phyloP scores from a whole-genome alignment of 768 basidiomycete genomes.

The Cystoderma amianthinum region DNA sequence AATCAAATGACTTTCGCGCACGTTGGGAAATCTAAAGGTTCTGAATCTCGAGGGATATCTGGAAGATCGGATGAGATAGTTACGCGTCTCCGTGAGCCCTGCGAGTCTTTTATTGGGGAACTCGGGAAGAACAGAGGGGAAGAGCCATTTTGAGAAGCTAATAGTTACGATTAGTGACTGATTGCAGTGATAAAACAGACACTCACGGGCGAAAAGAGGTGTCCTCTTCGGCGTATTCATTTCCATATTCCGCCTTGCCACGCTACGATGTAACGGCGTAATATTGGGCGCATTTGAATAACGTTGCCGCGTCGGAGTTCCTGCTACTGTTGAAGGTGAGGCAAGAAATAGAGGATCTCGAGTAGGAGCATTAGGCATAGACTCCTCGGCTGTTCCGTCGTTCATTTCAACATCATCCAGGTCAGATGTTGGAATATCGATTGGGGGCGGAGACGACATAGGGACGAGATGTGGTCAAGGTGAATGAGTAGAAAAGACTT shows the following conservation, averaged over 20 bases:
- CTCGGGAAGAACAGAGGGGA: conserved; percentile 61
- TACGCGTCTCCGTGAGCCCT: conserved; percentile 22
- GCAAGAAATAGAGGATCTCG: conserved; percentile 46
- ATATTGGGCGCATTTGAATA: conserved; percentile 30
- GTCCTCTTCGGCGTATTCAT: conserved; percentile 50
- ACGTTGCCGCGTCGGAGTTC: conserved; percentile 38
- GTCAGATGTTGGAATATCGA: conserved; percentile 63
- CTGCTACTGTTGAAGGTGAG: conserved; percentile 40
- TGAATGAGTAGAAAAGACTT: conserved; percentile 10
- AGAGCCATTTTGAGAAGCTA: conserved; percentile 40
- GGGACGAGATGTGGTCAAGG: conserved; percentile 5
- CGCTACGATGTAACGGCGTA: conserved; percentile 37
- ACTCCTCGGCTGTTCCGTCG: conserved; percentile 24
- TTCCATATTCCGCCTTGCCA: conserved; percentile 48
- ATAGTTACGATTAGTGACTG: conserved; percentile 3
- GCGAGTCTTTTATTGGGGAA: conserved; percentile 43
- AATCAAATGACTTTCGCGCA: background rate
- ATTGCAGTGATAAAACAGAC: background rate
- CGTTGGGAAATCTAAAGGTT: background rate
- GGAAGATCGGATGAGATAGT: conserved; percentile 44
- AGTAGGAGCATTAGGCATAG: conserved; percentile 32
- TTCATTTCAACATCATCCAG: conserved; percentile 51
- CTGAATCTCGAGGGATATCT: conserved; percentile 56
- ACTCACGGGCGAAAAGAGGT: conserved; percentile 45
- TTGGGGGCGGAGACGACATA: conserved; percentile 61